Conservation (phyloP, 1,139 yeast species). For the Taphrina sp. region DNA sequence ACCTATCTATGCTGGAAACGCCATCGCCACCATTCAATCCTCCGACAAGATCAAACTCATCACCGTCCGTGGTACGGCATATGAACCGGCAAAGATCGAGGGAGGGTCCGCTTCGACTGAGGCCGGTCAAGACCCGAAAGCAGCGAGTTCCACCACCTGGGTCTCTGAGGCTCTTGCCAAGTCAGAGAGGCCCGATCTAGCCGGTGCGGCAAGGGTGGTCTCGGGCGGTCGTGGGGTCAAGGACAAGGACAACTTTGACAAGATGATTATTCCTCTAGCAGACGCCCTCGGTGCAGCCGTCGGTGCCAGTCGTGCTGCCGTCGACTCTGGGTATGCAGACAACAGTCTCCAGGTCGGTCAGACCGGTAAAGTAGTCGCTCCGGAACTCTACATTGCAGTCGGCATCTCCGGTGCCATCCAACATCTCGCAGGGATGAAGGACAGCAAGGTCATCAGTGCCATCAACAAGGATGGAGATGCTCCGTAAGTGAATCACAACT, state of each 20-base stretch:
- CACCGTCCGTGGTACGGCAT: conserved; percentile 83
- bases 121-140: conserved; percentile 49
- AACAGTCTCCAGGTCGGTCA: conserved; percentile 98
- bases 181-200: conserved; percentile 88
- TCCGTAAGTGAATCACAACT: conserved; percentile 46
- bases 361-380: conserved; percentile 97
- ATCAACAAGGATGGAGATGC: conserved; percentile 72
- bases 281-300: conserved; percentile 83
- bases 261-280: conserved; percentile 78
- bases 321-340: conserved; percentile 92
- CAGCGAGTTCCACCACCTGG: conserved; percentile 50
- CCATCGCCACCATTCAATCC: conserved; percentile 75
- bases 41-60: conserved; percentile 64
- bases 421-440: conserved; percentile 98
- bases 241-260: conserved; percentile 81
- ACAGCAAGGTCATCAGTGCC: conserved; percentile 88
- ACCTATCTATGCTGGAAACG: conserved; percentile 96
- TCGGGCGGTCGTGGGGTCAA: conserved; percentile 95
- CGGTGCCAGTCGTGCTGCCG: conserved; percentile 98
- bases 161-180: conserved; percentile 69
- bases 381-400: conserved; percentile 86
- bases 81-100: conserved; percentile 53
- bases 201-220: conserved; percentile 75
- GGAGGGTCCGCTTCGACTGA: conserved; percentile 54
- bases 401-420: conserved; percentile 98